Evolutionary conservation across 1,284 basidiomycete species (phyloP).

Genomic region (Chondrostereum purpureum): DNA sequence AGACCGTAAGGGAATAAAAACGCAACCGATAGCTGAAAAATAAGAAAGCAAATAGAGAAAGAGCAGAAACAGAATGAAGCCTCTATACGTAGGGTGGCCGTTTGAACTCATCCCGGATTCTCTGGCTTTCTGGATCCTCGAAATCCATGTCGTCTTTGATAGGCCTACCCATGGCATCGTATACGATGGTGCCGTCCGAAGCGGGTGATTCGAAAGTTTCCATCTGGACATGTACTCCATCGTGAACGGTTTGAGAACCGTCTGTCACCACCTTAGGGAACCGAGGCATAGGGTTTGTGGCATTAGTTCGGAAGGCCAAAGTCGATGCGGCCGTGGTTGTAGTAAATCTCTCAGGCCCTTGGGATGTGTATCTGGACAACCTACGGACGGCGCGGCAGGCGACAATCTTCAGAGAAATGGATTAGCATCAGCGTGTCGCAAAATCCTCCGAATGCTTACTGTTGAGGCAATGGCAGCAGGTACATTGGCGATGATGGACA

Average conservation of each 20-base stretch:
- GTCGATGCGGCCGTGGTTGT: slow-evolving; percentile 34
- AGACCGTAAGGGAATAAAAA: too few species aligned
- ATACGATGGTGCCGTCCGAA: slow-evolving; percentile 20
- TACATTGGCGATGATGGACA: slow-evolving; percentile 71
- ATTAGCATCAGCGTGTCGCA: neutral
- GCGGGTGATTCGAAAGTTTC: slow-evolving; percentile 41
- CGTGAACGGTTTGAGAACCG: slow-evolving; percentile 20
- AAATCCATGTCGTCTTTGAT: slow-evolving; percentile 31
- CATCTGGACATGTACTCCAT: slow-evolving; percentile 52
- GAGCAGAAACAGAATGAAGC: too few species aligned
- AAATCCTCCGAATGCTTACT: slow-evolving; percentile 23
- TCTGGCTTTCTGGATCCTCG: slow-evolving; percentile 45
- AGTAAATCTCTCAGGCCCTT: slow-evolving; percentile 44
- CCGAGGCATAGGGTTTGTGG: slow-evolving; percentile 6
- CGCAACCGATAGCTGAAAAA: too few species aligned
- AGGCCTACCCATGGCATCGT: slow-evolving; percentile 46
- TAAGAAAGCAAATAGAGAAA: too few species aligned
- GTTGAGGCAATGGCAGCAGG: slow-evolving; percentile 65
- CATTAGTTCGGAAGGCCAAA: slow-evolving; percentile 35
- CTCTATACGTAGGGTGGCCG: slow-evolving; percentile 49
- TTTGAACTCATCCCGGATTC: slow-evolving; percentile 57
- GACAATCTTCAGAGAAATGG: slow-evolving; percentile 44
- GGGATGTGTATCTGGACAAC: slow-evolving; percentile 49
- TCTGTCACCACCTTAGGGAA: slow-evolving; percentile 29
- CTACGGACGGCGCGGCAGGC: slow-evolving; percentile 65